Evolutionary conservation across 257 asterid species (phyloP).

Genomic region (Eustoma russellianum): DNA sequence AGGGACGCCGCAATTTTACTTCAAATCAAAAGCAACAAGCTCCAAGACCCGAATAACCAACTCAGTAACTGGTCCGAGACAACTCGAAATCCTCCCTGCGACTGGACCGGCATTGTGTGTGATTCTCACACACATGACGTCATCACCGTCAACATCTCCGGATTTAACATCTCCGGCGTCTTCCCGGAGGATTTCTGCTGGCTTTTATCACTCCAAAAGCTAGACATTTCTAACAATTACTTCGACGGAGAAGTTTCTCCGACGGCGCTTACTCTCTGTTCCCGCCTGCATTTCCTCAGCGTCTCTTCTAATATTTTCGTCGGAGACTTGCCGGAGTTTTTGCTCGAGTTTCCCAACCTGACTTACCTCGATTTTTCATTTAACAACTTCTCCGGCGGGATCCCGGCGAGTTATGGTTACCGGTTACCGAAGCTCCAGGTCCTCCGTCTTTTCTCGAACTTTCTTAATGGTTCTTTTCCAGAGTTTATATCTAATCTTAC

Average conservation of each 20-base stretch:
- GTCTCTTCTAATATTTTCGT: slow-evolving; percentile 47
- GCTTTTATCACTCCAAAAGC: slow-evolving; percentile 39
- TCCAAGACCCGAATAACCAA: slow-evolving; percentile 33
- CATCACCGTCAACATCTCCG: slow-evolving; percentile 37
- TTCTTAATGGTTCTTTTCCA: slow-evolving; percentile 64
- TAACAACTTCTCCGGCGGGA: slow-evolving; percentile 64
- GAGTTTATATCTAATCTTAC: slow-evolving; percentile 48
- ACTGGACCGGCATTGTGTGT: slow-evolving; percentile 66
- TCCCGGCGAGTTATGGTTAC: slow-evolving; percentile 49
- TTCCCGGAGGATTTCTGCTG: slow-evolving; percentile 73
- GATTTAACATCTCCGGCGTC: slow-evolving; percentile 37
- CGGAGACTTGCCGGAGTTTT: slow-evolving; percentile 51
- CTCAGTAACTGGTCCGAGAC: slow-evolving; percentile 46
- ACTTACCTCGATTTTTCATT: slow-evolving; percentile 36
- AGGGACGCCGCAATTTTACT: slow-evolving; percentile 55
- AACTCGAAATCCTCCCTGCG: slow-evolving; percentile 45
- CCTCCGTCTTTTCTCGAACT: slow-evolving; percentile 35
- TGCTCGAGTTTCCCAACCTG: slow-evolving; percentile 29
- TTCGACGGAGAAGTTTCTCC: slow-evolving; percentile 36
- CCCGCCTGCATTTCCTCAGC: slow-evolving; percentile 37
- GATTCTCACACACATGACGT: slow-evolving; percentile 25
- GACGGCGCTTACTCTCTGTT: slow-evolving; percentile 39
- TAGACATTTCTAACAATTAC: slow-evolving; percentile 40
- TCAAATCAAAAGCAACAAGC: slow-evolving; percentile 38
- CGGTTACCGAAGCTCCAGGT: slow-evolving; percentile 36